Conservation (phyloP, 345 rosid genomes). For the Bruguiera parviflora region DNA sequence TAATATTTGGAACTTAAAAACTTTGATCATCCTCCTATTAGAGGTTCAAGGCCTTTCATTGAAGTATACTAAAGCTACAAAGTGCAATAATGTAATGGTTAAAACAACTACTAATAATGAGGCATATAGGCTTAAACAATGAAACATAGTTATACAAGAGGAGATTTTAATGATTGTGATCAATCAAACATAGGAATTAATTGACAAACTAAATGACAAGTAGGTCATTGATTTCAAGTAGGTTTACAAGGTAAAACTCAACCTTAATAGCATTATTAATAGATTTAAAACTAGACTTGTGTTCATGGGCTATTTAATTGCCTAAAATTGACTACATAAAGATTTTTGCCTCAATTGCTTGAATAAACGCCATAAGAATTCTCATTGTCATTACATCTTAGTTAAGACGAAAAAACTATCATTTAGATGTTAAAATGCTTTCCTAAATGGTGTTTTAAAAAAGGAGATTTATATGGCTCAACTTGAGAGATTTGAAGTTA, state of each 20-base stretch:
- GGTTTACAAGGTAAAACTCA: neutral
- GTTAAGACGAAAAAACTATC: neutral
- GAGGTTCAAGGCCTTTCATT: neutral
- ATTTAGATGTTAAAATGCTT: neutral
- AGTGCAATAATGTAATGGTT: neutral
- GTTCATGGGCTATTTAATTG: neutral
- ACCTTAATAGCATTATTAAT: neutral
- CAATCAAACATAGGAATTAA: neutral
- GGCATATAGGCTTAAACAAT: neutral
- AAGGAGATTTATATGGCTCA: neutral
- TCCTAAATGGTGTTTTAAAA: neutral
- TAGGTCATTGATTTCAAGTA: neutral
- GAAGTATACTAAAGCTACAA: neutral
- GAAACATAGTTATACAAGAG: neutral
- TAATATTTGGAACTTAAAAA: neutral
- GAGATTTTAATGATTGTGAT: neutral
- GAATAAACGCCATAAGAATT: neutral
- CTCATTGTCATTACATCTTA: neutral
- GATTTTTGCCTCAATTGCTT: neutral
- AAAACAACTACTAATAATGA: neutral
- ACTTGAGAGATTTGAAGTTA: neutral
- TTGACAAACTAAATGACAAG: neutral
- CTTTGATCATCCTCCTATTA: neutral
- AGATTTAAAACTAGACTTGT: neutral
- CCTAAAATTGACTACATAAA: neutral